Percentiles rank a stretch among this genome's conserved stretches.
These are phyloP conservation scores for Cucurbita ficifolia DNA, from an alignment of 306 rosid species.

Conservation along the genomic window DNA sequence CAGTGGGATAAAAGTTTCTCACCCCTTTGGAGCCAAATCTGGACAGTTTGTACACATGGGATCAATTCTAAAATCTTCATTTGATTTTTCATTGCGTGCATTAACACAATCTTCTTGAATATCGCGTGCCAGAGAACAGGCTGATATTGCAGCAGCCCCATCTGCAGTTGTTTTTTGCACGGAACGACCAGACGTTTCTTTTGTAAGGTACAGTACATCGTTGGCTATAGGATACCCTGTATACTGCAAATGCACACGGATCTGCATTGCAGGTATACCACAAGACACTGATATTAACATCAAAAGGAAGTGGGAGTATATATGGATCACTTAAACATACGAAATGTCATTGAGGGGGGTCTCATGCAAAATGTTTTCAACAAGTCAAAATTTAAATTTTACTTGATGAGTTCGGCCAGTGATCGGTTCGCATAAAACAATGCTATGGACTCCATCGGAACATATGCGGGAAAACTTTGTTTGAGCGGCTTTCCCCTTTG, in stretches of 20 bases:
- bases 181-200: constrained; percentile 26
- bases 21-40: constrained; percentile 73
- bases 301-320: background rate
- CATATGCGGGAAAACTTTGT: constrained; percentile 62
- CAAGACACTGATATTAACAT: background rate
- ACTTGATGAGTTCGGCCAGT: constrained; percentile 91
- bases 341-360: background rate
- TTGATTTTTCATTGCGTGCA: constrained; percentile 23
- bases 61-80: constrained; percentile 44
- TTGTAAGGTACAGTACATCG: constrained; percentile 54
- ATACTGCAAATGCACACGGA: constrained; percentile 71
- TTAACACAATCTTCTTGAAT: constrained; percentile 16
- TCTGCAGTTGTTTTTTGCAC: constrained; percentile 38
- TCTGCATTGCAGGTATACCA: constrained; percentile 27
- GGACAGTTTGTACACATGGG: constrained; percentile 93
- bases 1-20: constrained; percentile 10
- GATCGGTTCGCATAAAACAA: constrained; percentile 69
- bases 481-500: constrained; percentile 56
- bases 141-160: constrained; percentile 32
- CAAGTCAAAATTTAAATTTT: background rate
- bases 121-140: constrained; percentile 18
- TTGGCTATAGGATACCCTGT: constrained; percentile 82
- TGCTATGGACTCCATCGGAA: constrained; percentile 49
- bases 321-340: background rate
- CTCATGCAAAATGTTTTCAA: background rate